Evolutionary conservation across 441 rosid genomes (phyloP), one percentile per base, ranked within the genome.

Genomic region (Populus hybrid): DNA sequence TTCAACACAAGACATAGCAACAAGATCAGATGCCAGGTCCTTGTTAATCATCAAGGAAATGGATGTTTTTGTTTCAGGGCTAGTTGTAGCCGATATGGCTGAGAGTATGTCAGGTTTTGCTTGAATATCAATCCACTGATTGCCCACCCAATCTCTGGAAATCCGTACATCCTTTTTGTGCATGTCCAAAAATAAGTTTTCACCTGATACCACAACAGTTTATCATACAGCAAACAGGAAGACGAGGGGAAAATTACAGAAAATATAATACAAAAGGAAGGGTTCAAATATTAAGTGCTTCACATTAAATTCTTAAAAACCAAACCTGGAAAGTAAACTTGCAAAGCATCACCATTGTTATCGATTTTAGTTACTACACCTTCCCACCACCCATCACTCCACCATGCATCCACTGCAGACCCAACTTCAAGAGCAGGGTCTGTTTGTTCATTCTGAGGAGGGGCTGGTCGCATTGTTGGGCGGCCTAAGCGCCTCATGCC

Each of bases 381-480:
- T 85, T 96, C 99, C 97, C 99, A 96, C 99, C 98, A 96, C 78
- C 99, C 99, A 91, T 96, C 99, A 61, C 95, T 92, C 98, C 98
- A 96, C 98, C 99, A 94, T 21, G 91, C 97, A 89, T 96, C 99
- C 67, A 94, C 95, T 68, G 99, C 92, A 78, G 82, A 75, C 72
- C 98, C 97, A 69, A 92, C 73, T 73, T 75, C 85, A 72, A 82
- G 81, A 75, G 82, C 79, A 75, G 79, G 70, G 23, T 85, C 84
- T 68, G 73, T 57, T 83, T 70, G 83, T 76, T 80, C 81, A 75
- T 78, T 79, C 57, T 30, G 67, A 75, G 87, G 85, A 67, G 97
- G 92, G 40, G 84, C 75, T 36, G 99, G 97, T 73, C 97, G 91
- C 78, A 90, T 81, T 69, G 92, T 91, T 76, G 85, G 88, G 75